These are phyloP conservation scores for Alliaria petiolata DNA, from an alignment of 345 rosid species.

Conservation along the genomic window DNA sequence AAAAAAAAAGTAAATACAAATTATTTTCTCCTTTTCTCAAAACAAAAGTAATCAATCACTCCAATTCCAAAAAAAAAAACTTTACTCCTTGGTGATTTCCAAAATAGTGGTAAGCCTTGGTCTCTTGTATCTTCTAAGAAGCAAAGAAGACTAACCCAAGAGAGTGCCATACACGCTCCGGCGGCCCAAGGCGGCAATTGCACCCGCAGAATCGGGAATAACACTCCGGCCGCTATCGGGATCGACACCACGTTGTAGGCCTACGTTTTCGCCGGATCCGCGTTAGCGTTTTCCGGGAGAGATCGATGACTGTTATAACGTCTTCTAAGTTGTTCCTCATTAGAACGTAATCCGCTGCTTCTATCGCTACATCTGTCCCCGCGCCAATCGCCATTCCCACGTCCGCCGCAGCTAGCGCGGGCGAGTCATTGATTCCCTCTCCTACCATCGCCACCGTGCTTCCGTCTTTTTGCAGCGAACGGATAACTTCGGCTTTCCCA, in stretches of 20 bases:
- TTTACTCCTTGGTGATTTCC: slow-evolving; percentile 79
- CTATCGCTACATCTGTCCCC: slow-evolving; percentile 95
- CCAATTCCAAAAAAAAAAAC: neutral
- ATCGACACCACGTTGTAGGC: slow-evolving; percentile 83
- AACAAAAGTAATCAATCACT: slow-evolving; percentile 22
- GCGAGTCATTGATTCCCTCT: slow-evolving; percentile 99
- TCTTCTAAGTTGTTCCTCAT: slow-evolving; percentile 97
- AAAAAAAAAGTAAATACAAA: neutral
- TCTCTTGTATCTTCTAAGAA: slow-evolving; percentile 77
- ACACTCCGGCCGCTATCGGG: slow-evolving; percentile 85
- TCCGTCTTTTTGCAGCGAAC: slow-evolving; percentile 75
- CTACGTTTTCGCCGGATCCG: slow-evolving; percentile 79
- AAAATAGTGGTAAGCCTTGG: slow-evolving; percentile 93
- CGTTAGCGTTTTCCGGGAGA: slow-evolving; percentile 78
- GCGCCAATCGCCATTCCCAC: slow-evolving; percentile 99
- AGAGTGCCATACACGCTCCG: slow-evolving; percentile 96
- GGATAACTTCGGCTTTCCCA: slow-evolving; percentile 81
- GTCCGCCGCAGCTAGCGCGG: slow-evolving; percentile 95
- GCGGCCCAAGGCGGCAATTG: slow-evolving; percentile 96
- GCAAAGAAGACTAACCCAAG: slow-evolving; percentile 94
- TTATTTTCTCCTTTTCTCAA: neutral
- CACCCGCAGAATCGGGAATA: slow-evolving; percentile 64
- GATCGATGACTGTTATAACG: slow-evolving; percentile 92
- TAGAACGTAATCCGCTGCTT: slow-evolving; percentile 94
- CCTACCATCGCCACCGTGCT: slow-evolving; percentile 98